Conservation (phyloP, 1,284 basidiomycete genomes). For the Ustilago lituana region DNA sequence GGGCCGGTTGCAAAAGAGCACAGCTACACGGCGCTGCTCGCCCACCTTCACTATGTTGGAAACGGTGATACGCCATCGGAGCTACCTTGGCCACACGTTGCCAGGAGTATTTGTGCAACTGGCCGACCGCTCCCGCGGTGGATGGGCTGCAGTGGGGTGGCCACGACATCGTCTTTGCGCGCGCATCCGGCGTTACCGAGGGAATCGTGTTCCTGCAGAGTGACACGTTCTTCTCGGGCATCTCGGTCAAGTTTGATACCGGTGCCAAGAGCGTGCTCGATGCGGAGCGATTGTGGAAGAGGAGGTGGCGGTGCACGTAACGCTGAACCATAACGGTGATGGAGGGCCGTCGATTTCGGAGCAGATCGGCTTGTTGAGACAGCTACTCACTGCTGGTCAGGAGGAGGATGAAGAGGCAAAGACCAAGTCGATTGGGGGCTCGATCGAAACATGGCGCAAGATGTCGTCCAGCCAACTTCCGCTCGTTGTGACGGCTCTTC, state of each 20-base stretch:
- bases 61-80: too few relatives aligned
- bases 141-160: constrained; percentile 59
- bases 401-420: constrained; percentile 48
- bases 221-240: constrained; percentile 72
- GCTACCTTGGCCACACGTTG: too few relatives aligned
- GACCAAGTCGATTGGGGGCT: constrained; percentile 70
- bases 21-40: too few relatives aligned
- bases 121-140: constrained; percentile 41
- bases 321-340: constrained; percentile 70
- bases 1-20: too few relatives aligned
- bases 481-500: constrained; percentile 76
- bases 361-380: constrained; percentile 77
- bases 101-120: constrained; percentile 17
- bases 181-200: constrained; percentile 73
- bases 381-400: constrained; percentile 70
- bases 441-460: constrained; percentile 50
- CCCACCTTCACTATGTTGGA: too few relatives aligned
- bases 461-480: constrained; percentile 72
- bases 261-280: constrained; percentile 70
- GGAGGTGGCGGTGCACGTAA: constrained; percentile 78
- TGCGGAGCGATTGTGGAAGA: constrained; percentile 74
- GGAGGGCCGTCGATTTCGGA: constrained; percentile 73
- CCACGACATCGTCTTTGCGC: constrained; percentile 65
- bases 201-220: constrained; percentile 70
- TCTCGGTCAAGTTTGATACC: constrained; percentile 46